These are phyloP conservation scores for Austroboletus niveus DNA, from an alignment of 1,284 basidiomycete species.

Conservation along the genomic window DNA sequence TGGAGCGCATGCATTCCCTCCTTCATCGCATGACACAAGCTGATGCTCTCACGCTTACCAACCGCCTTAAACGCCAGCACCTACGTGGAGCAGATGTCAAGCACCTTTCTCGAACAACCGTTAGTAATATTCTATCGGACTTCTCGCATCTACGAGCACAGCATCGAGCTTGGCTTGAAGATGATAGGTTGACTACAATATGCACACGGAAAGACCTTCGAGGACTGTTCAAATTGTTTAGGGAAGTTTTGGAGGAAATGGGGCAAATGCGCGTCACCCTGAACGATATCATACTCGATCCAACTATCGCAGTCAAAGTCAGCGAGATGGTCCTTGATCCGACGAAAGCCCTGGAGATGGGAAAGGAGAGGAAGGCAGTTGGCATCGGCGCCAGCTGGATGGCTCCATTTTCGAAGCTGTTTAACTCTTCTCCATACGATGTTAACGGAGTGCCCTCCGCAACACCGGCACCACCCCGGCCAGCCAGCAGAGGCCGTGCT, in stretches of 20 bases:
- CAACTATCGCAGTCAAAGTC: constrained; percentile 68
- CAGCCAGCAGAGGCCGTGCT: constrained; percentile 21
- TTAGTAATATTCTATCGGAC: constrained; percentile 77
- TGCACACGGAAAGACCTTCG: constrained; percentile 85
- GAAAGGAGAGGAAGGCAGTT: constrained; percentile 31
- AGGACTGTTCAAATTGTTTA: constrained; percentile 79
- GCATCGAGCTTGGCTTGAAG: constrained; percentile 73
- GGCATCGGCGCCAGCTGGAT: constrained; percentile 62
- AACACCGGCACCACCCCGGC: constrained; percentile 24
- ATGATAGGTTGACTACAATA: constrained; percentile 59
- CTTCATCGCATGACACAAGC: constrained; percentile 74
- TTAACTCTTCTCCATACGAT: constrained; percentile 38
- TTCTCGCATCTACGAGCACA: constrained; percentile 67
- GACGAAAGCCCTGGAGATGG: constrained; percentile 47
- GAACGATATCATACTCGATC: constrained; percentile 91
- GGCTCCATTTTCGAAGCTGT: constrained; percentile 76
- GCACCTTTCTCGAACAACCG: constrained; percentile 83
- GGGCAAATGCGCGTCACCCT: constrained; percentile 79
- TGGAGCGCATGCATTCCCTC: constrained; percentile 72
- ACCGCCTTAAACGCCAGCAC: constrained; percentile 89
- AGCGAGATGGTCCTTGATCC: constrained; percentile 72
- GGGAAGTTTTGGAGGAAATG: constrained; percentile 83
- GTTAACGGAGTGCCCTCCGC: constrained; percentile 3
- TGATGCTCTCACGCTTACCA: constrained; percentile 86
- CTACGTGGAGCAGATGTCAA: constrained; percentile 83